Conservation (phyloP, 805 yeast species). For the Kazachstania psychrophila region DNA sequence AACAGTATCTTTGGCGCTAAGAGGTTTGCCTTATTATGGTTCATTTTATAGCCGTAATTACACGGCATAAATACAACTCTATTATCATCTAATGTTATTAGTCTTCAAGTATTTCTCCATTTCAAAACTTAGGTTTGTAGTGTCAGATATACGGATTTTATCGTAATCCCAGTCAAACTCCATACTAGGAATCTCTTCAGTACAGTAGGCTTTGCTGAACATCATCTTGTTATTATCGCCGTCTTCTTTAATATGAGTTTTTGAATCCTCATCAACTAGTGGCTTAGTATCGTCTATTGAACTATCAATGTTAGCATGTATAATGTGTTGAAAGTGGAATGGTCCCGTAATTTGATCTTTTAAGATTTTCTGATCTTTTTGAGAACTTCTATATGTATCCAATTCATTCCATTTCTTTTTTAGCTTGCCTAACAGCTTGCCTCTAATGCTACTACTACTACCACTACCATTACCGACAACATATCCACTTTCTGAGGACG, state of each 20-base stretch:
- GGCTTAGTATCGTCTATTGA: conserved; percentile 3
- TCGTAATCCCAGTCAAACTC: conserved; percentile 2
- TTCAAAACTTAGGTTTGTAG: conserved; percentile 1
- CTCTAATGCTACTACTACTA: conserved; percentile 4
- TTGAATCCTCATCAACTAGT: neutral
- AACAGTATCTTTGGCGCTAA: too few relatives aligned
- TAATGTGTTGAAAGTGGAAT: conserved; percentile 32
- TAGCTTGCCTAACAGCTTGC: conserved; percentile 21
- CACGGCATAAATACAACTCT: too few relatives aligned
- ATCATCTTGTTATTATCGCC: conserved; percentile 1
- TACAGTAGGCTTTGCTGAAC: conserved; percentile 11
- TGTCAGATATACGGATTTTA: neutral
- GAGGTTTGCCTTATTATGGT: too few relatives aligned
- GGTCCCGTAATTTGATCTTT: conserved; percentile 30
- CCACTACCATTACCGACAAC: too few relatives aligned
- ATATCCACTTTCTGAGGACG: too few relatives aligned
- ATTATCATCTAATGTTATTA: too few relatives aligned
- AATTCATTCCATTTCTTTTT: conserved; percentile 10
- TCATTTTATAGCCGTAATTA: too few relatives aligned
- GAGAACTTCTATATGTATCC: conserved; percentile 7
- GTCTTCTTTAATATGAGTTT: neutral
- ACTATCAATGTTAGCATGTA: conserved; percentile 26
- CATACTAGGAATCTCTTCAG: conserved; percentile 5
- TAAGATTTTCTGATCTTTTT: neutral
- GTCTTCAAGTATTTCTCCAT: neutral